Evolutionary conservation across 306 rosid genomes (phyloP).

Genomic region (Acacia crassicarpa): DNA sequence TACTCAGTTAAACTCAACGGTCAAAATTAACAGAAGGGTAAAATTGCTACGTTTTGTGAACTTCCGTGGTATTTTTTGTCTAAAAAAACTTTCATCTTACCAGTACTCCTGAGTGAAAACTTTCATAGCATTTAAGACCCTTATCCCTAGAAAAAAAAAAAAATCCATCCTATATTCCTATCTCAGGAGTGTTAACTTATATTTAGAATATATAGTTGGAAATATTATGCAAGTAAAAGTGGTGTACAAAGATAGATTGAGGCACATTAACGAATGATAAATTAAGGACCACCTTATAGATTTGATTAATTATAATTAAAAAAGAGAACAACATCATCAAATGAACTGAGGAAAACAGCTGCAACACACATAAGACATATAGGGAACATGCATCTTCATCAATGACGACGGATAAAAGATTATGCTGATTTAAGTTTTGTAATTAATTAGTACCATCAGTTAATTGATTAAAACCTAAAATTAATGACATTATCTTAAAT

Average conservation of each 20-base stretch:
- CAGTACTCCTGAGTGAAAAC: no score
- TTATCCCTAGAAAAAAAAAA: no score
- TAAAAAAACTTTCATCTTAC: no score
- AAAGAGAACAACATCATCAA: constrained; percentile 3
- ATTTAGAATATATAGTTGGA: no score
- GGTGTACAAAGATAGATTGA: not conserved
- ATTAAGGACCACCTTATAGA: not conserved
- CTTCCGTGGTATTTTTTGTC: no score
- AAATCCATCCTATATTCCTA: no score
- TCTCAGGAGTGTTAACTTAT: no score
- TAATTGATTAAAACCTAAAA: not conserved
- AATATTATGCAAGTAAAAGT: not conserved
- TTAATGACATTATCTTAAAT: constrained; percentile 31
- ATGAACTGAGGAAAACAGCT: constrained; percentile 46
- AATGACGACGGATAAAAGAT: constrained; percentile 17
- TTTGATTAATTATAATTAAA: constrained; percentile 14
- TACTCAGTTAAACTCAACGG: no score
- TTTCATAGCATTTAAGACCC: no score
- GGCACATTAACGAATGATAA: not conserved
- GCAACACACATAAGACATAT: constrained; percentile 32
- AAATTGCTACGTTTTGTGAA: no score
- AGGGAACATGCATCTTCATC: not conserved
- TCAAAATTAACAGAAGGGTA: no score
- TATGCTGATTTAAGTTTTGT: not conserved
- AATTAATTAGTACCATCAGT: not conserved